These are phyloP conservation scores for Rutstroemia sp. DNA, from an alignment of 2,329 filamentous ascomycete species.

Conservation along the genomic window DNA sequence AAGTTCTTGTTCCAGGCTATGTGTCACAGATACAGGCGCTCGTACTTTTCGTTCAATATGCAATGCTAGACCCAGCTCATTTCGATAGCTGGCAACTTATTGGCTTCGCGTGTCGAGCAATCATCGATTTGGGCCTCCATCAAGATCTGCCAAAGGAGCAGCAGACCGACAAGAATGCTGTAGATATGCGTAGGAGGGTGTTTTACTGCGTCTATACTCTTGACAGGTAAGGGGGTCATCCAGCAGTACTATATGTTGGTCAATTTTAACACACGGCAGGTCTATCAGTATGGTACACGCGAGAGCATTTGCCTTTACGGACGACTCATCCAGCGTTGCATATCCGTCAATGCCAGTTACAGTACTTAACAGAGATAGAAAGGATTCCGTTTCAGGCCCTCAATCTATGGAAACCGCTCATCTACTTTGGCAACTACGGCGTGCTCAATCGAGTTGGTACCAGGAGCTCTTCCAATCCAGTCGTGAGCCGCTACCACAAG, in stretches of 20 bases:
- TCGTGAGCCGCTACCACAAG: conserved; percentile 57
- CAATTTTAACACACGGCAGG: conserved; percentile 36
- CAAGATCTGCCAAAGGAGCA: conserved; percentile 76
- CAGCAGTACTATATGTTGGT: neutral
- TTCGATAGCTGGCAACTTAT: conserved; percentile 94
- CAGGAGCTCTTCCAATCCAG: conserved; percentile 79
- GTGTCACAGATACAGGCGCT: conserved; percentile 82
- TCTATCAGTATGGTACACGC: conserved; percentile 84
- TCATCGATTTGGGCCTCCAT: conserved; percentile 85
- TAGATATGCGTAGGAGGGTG: conserved; percentile 73
- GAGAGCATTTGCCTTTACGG: conserved; percentile 86
- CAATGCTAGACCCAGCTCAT: conserved; percentile 80
- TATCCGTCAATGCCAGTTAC: conserved; percentile 49
- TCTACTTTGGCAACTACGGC: conserved; percentile 74
- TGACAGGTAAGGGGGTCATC: conserved; percentile 55
- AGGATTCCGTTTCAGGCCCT: conserved; percentile 35
- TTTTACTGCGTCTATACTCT: conserved; percentile 89
- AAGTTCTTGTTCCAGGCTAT: conserved; percentile 78
- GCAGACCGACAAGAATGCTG: conserved; percentile 55
- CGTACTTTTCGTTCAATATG: conserved; percentile 78
- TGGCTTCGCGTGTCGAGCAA: conserved; percentile 79
- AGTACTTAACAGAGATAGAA: conserved; percentile 24
- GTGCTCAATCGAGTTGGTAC: conserved; percentile 82
- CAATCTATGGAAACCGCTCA: conserved; percentile 61
- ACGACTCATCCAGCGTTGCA: conserved; percentile 78